Percentiles rank a stretch among this genome's conserved stretches.
phyloP scores from a whole-genome alignment of 208 protist species.

The Histomonas meleagridis region DNA sequence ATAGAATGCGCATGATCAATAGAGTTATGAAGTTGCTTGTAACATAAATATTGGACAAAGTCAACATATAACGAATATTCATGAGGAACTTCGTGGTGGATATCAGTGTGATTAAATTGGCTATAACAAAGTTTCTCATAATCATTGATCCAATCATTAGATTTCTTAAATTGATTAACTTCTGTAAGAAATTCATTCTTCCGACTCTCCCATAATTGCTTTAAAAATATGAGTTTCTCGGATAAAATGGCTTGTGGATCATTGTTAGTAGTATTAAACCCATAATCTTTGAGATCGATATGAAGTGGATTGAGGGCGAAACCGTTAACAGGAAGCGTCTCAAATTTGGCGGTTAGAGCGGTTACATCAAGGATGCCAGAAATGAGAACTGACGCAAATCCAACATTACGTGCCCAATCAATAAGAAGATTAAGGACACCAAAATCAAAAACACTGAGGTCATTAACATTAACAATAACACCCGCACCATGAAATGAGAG shows the following conservation, averaged over 20 bases:
- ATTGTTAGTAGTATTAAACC: not conserved
- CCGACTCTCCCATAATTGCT: not conserved
- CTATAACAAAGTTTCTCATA: too few relatives aligned
- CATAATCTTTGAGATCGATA: not conserved
- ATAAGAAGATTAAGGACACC: not conserved
- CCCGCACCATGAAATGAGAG: not conserved
- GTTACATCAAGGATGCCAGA: not conserved
- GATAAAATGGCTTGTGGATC: not conserved
- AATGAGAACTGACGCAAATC: not conserved
- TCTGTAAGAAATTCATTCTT: too few relatives aligned
- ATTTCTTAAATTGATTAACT: too few relatives aligned
- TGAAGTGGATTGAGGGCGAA: not conserved
- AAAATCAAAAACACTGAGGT: not conserved
- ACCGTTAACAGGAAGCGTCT: not conserved
- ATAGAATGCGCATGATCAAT: not conserved
- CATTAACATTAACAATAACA: not conserved
- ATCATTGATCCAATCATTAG: too few relatives aligned
- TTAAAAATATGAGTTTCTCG: not conserved
- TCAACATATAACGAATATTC: not conserved
- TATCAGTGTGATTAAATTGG: too few relatives aligned
- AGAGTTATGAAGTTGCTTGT: not conserved
- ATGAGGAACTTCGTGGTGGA: too few relatives aligned
- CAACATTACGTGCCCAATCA: not conserved
- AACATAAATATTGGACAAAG: not conserved
- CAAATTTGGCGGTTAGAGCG: not conserved